These are phyloP conservation scores for Schizonepeta tenuifolia DNA, from an alignment of 257 asterid species.

Conservation along the genomic window DNA sequence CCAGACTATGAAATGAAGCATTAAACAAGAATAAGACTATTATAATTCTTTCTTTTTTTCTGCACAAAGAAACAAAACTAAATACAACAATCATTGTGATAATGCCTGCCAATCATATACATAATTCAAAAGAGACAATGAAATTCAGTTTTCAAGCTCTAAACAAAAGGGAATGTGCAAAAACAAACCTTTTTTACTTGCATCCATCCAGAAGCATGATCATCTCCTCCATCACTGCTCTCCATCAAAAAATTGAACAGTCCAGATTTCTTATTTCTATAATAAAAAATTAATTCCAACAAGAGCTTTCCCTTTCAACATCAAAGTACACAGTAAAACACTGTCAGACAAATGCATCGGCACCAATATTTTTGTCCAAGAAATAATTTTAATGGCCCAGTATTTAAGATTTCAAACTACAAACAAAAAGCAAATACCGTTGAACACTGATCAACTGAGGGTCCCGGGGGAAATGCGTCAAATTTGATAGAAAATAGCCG, in stretches of 20 bases:
- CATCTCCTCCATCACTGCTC: conserved; percentile 67
- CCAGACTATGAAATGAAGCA: conserved; percentile 21
- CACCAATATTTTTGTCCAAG: neutral
- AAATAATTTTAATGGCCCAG: conserved; percentile 22
- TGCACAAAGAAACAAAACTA: conserved; percentile 4
- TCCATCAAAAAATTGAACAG: conserved; percentile 53
- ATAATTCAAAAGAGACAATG: neutral
- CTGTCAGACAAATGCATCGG: conserved; percentile 20
- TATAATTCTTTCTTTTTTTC: too few species aligned
- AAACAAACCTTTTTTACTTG: conserved; percentile 90
- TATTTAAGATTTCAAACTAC: conserved; percentile 9
- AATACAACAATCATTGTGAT: conserved; percentile 22
- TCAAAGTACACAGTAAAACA: conserved; percentile 26
- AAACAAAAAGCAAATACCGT: neutral
- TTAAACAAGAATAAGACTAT: conserved; percentile 30
- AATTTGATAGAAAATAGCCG: conserved; percentile 5
- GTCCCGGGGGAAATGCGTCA: conserved; percentile 22
- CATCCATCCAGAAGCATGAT: conserved; percentile 97
- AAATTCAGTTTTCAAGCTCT: conserved; percentile 18
- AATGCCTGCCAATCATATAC: neutral
- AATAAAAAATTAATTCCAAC: conserved; percentile 38
- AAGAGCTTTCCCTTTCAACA: conserved; percentile 10
- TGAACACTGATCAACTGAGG: conserved; percentile 35
- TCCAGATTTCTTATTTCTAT: conserved; percentile 17
- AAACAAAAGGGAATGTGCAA: conserved; percentile 28